A percentile compares a stretch with the other conserved stretches of the same genome.
Conservation (phyloP, 2,329 filamentous ascomycete species). For the Talaromyces sp. region DNA sequence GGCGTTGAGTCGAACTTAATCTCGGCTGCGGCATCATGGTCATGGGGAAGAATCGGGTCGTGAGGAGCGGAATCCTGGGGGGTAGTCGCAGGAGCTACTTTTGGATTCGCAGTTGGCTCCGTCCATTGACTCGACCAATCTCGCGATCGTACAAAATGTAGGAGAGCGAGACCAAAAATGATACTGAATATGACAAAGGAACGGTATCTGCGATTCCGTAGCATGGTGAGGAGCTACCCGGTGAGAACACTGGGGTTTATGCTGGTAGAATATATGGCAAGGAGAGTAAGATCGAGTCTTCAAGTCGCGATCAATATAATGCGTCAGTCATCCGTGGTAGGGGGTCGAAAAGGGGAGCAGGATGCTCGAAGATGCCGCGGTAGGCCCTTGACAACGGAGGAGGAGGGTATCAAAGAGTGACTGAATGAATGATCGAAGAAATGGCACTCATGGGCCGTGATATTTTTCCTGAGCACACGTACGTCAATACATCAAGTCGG, state of each 20-base stretch:
- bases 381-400: neutral
- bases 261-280: neutral
- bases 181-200: slow-evolving; percentile 45
- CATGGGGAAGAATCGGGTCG: neutral
- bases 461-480: neutral
- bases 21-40: slow-evolving; percentile 2
- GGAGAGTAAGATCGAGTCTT: slow-evolving; percentile 9
- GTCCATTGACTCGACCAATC: slow-evolving; percentile 31
- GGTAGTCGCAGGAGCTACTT: slow-evolving; percentile 15
- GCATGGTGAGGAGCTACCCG: slow-evolving; percentile 33
- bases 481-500: neutral
- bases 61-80: neutral
- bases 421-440: neutral
- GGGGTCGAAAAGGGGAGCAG: neutral
- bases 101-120: slow-evolving; percentile 20
- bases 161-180: slow-evolving; percentile 44
- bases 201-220: slow-evolving; percentile 49
- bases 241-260: neutral
- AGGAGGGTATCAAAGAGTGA: neutral
- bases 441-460: slow-evolving; percentile 1
- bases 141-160: slow-evolving; percentile 50
- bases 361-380: neutral
- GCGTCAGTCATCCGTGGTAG: slow-evolving; percentile 11
- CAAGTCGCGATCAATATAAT: neutral
- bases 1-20: slow-evolving; percentile 2